These are phyloP conservation scores for Elymus sibiricus DNA, from an alignment of 176 grass and related monocot species.

Conservation along the genomic window DNA sequence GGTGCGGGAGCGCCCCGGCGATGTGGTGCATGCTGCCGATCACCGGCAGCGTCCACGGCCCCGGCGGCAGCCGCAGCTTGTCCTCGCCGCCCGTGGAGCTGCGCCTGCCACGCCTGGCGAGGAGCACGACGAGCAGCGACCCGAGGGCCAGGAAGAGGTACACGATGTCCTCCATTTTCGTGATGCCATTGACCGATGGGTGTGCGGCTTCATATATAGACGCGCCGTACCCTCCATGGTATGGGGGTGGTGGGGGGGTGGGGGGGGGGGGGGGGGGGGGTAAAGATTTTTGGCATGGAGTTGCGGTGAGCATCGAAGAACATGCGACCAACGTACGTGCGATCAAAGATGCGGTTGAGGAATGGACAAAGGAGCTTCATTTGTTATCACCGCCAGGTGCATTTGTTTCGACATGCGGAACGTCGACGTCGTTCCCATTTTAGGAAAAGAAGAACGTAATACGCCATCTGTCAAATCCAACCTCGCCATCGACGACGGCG, in stretches of 20 bases:
- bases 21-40: constrained; percentile 61
- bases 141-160: background rate
- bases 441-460: no score
- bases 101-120: background rate
- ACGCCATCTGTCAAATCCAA: no score
- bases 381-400: no score
- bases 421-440: no score
- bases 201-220: background rate
- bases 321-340: background rate
- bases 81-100: background rate
- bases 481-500: no score
- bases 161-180: background rate
- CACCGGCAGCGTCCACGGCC: constrained; percentile 22
- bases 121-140: background rate
- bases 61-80: constrained; percentile 29
- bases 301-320: background rate
- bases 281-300: no score
- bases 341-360: background rate
- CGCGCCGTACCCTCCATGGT: no score
- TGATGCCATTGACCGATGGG: background rate
- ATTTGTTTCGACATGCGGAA: no score
- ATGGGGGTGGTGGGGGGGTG: no score
- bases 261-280: no score
- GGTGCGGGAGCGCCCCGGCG: constrained; percentile 34
- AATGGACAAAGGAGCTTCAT: background rate